phyloP scores from a whole-genome alignment of 495 filamentous ascomycete species.

The Parathielavia appendiculata region DNA sequence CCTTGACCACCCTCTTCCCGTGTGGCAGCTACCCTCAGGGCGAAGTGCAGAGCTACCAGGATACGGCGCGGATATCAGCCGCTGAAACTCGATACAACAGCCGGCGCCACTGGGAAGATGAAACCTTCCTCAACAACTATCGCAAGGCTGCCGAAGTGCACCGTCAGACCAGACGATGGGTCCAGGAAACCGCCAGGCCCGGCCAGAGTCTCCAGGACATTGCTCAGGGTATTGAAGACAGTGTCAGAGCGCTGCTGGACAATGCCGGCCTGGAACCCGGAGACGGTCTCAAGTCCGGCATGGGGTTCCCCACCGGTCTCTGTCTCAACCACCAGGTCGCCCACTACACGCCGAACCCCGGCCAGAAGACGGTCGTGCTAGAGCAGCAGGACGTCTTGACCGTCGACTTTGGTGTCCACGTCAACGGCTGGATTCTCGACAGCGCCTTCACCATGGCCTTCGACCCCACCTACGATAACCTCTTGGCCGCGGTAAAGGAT shows the following conservation, averaged over 20 bases:
- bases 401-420: conserved; percentile 87
- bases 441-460: conserved; percentile 88
- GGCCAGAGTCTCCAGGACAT: conserved; percentile 77
- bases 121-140: conserved; percentile 68
- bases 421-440: conserved; percentile 88
- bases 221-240: conserved; percentile 79
- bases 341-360: conserved; percentile 86
- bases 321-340: conserved; percentile 83
- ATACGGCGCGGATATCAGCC: conserved; percentile 71
- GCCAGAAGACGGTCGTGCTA: conserved; percentile 68
- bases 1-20: conserved; percentile 69
- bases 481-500: conserved; percentile 75
- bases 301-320: conserved; percentile 88
- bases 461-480: conserved; percentile 76
- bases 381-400: conserved; percentile 84
- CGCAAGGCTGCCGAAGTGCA: conserved; percentile 84
- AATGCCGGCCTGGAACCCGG: conserved; percentile 75
- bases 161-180: conserved; percentile 80
- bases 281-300: conserved; percentile 69
- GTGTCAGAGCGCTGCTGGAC: conserved; percentile 70
- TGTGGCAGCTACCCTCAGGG: conserved; percentile 69
- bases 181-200: conserved; percentile 72
- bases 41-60: conserved; percentile 76
- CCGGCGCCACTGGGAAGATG: conserved; percentile 63
- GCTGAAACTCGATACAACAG: conserved; percentile 82